Conservation (phyloP, 163 green algal species). For the Smithsoniella earleae region DNA sequence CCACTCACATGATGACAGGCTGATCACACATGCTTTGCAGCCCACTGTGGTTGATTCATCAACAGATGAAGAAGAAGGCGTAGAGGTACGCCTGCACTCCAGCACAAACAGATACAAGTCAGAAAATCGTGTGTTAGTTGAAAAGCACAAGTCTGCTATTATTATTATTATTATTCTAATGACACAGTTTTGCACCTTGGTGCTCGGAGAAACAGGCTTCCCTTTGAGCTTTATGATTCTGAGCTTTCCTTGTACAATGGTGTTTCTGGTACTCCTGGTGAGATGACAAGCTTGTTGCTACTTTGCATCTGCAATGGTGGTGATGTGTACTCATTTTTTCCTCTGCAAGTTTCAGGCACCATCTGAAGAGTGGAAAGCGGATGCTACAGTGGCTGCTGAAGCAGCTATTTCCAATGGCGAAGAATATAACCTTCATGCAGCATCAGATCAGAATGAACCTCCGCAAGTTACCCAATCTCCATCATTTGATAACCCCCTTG, state of each 20-base stretch:
- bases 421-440: too few relatives aligned
- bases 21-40: background rate
- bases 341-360: too few relatives aligned
- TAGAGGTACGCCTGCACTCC: too few relatives aligned
- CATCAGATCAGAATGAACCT: too few relatives aligned
- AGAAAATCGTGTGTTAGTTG: too few relatives aligned
- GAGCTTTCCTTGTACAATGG: background rate
- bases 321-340: background rate
- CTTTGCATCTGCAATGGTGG: background rate
- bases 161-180: too few relatives aligned
- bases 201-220: background rate
- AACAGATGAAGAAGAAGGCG: too few relatives aligned
- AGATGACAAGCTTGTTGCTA: background rate
- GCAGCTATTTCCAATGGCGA: background rate
- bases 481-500: too few relatives aligned
- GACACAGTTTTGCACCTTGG: too few relatives aligned
- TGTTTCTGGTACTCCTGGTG: background rate
- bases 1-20: background rate
- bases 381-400: background rate
- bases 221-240: background rate
- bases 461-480: too few relatives aligned
- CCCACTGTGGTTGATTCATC: background rate
- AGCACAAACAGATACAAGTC: too few relatives aligned
- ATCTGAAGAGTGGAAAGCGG: slow-evolving; percentile 27
- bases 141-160: too few relatives aligned